A percentile compares a stretch with the other conserved stretches of the same genome.
These are phyloP conservation scores for Cardamine chenopodiifolia DNA, from an alignment of 345 rosid genomes.

Conservation along the genomic window DNA sequence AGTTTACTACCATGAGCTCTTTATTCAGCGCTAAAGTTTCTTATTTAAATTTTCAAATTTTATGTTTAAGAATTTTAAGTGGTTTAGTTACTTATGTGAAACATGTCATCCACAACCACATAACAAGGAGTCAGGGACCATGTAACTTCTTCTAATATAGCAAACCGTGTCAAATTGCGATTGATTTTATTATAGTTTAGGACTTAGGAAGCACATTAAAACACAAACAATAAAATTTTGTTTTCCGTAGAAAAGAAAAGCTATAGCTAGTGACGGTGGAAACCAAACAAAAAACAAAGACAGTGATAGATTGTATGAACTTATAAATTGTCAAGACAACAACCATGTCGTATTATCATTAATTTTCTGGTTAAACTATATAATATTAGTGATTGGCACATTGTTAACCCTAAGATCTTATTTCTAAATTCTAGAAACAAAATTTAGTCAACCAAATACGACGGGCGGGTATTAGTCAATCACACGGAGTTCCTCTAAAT, in stretches of 20 bases:
- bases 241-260: neutral
- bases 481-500: neutral
- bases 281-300: slow-evolving; percentile 22
- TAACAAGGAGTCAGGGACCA: slow-evolving; percentile 17
- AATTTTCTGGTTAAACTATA: neutral
- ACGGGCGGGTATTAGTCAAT: neutral
- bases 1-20: neutral
- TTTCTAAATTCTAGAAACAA: slow-evolving; percentile 4
- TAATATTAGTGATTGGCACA: slow-evolving; percentile 13
- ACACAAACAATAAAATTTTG: neutral
- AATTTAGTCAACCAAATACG: neutral
- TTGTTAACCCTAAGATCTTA: neutral
- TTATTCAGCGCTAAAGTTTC: neutral
- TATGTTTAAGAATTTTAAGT: neutral
- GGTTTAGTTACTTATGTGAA: slow-evolving; percentile 19
- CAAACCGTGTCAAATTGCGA: neutral
- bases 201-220: slow-evolving; percentile 12
- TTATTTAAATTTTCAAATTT: neutral
- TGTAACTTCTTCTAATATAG: neutral
- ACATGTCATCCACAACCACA: slow-evolving; percentile 5
- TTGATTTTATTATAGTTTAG: neutral
- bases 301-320: slow-evolving; percentile 14
- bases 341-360: slow-evolving; percentile 18
- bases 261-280: slow-evolving; percentile 21
- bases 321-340: slow-evolving; percentile 28